A percentile compares a stretch with the other conserved stretches of the same genome.
These are phyloP conservation scores for Xylariaceae sp. DNA, from an alignment of 2,329 filamentous ascomycete genomes.

Conservation along the genomic window DNA sequence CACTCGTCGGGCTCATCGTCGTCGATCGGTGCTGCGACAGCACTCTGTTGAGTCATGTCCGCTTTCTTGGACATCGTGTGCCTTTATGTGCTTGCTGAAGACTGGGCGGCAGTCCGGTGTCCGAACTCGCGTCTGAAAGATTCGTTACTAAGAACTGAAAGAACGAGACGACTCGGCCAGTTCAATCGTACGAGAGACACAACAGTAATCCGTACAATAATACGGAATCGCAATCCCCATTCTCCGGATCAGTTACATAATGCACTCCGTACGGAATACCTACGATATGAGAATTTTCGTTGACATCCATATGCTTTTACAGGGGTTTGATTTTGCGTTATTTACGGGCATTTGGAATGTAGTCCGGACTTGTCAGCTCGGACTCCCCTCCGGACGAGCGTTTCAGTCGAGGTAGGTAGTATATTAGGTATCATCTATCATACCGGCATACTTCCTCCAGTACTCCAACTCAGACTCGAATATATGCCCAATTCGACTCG, in stretches of 20 bases:
- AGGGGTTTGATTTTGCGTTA: not conserved
- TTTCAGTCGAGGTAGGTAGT: not conserved
- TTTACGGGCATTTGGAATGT: not conserved
- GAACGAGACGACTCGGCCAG: not conserved
- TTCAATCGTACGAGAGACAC: no score
- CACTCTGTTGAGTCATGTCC: conserved; percentile 37
- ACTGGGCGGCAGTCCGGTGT: not conserved
- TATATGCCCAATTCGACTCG: not conserved
- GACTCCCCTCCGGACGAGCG: not conserved
- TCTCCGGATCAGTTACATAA: not conserved
- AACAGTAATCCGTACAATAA: no score
- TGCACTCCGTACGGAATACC: not conserved
- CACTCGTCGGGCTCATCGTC: conserved; percentile 95
- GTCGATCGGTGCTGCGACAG: conserved; percentile 41
- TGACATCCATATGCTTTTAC: not conserved
- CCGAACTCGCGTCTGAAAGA: not conserved
- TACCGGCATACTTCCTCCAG: not conserved
- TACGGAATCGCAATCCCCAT: no score
- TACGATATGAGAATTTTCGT: not conserved
- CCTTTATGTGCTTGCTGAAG: not conserved
- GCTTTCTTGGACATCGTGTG: conserved; percentile 54
- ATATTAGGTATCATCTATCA: no score
- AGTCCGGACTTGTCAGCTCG: not conserved
- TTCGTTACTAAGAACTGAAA: not conserved
- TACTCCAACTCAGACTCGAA: conserved; percentile 5